These are phyloP conservation scores for Cytospora paraplurivora DNA, from an alignment of 2,329 filamentous ascomycete species.

Conservation along the genomic window DNA sequence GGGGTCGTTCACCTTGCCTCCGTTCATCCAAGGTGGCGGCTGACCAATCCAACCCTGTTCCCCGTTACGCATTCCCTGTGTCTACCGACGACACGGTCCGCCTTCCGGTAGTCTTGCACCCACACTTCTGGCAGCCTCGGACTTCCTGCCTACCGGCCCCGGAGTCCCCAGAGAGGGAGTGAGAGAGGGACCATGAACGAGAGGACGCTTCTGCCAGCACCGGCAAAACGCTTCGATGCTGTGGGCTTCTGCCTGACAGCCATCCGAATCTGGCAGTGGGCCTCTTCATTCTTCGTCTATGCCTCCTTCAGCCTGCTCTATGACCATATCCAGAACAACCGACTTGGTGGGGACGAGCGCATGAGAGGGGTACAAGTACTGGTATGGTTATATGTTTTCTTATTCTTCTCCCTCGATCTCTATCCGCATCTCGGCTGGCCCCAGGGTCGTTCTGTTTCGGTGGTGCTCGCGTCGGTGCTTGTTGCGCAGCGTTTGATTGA, in stretches of 20 bases:
- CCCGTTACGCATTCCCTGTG: not conserved
- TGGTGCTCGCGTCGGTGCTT: not conserved
- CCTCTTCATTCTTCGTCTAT: conserved; percentile 37
- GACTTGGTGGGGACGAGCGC: conserved; percentile 18
- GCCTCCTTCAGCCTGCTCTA: conserved; percentile 27
- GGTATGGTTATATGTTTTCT: conserved; percentile 10
- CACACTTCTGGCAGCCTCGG: not conserved
- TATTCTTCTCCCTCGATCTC: not conserved
- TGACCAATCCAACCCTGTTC: not conserved
- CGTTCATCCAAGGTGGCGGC: not conserved
- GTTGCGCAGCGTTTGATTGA: not conserved
- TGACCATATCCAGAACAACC: conserved; percentile 20
- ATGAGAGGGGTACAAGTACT: conserved; percentile 25
- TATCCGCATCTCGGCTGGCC: not conserved
- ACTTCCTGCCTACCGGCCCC: not conserved
- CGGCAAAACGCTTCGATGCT: conserved; percentile 25
- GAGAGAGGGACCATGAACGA: conserved; percentile 21
- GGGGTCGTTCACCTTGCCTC: not conserved
- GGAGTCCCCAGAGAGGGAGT: not conserved
- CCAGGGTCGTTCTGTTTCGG: not conserved
- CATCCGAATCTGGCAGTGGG: conserved; percentile 32
- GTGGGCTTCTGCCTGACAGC: conserved; percentile 27
- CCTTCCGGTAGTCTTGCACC: not conserved
- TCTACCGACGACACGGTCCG: not conserved
- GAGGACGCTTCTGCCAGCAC: conserved; percentile 6